Evolutionary conservation across 148 eudicot genomes (phyloP).

Genomic region (Chenopodium berlandieri): DNA sequence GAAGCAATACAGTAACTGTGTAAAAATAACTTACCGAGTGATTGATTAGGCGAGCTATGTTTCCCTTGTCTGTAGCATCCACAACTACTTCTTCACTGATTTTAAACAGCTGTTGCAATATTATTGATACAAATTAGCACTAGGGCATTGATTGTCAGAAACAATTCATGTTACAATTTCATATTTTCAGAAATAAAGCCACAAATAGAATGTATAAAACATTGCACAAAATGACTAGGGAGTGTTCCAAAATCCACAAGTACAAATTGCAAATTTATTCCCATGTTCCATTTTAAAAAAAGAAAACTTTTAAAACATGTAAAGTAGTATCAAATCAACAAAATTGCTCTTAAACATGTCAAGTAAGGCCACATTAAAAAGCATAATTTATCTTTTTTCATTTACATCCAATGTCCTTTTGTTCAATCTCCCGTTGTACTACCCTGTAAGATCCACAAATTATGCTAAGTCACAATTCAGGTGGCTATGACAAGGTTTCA

Average conservation of each 20-base stretch:
- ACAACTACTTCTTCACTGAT: conserved; percentile 96
- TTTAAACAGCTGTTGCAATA: conserved; percentile 73
- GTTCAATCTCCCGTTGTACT: background rate
- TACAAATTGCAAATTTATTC: no score
- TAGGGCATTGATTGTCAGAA: background rate
- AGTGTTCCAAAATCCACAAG: background rate
- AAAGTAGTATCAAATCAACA: background rate
- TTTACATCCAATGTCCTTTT: no score
- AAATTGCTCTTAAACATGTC: background rate
- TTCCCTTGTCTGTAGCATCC: conserved; percentile 94
- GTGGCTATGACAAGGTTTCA: background rate
- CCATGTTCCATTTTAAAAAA: background rate
- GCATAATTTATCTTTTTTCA: no score
- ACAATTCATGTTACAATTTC: background rate
- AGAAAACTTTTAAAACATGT: background rate
- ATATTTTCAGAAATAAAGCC: background rate
- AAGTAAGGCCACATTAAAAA: background rate
- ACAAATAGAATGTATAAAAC: background rate
- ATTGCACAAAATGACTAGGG: background rate
- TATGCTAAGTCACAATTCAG: background rate
- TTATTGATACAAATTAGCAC: background rate
- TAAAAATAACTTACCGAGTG: conserved; percentile 66
- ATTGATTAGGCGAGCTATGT: conserved; percentile 92
- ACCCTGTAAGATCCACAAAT: background rate
- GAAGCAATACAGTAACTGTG: background rate